Base-by-base conservation (phyloP, 805 yeast species). In the Yamadazyma takamatsuzukensis region DNA sequence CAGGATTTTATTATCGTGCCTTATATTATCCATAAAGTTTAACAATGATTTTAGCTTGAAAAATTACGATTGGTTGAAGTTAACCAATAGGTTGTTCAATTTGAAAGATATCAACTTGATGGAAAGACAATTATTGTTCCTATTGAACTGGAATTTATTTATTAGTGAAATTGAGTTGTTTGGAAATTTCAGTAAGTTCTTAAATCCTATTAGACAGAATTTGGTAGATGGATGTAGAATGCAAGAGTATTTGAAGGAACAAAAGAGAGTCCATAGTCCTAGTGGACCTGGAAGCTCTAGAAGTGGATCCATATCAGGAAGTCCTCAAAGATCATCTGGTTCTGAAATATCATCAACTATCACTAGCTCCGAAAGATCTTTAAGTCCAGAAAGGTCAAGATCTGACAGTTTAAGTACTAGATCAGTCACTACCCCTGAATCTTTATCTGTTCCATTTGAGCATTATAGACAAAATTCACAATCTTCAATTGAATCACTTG, bases 1-100 rank as follows among this genome's bases (percentile, higher is more conserved):
- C 59, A 67, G 94, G 44, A 80, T 83, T 39, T 76, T 83, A 44
- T 67, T 83, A 34, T 83, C 87, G 11, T 80, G 88, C 52, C 62
- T 83, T 46, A 81, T 83, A 38, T 65, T 83, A 40, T 75, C 86
- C 12, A 75, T 87, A 29, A 83, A 83, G 54, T 78, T 68, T 58
- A 83, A 80, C 64, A 83, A 83, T 57, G 94, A 83, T 53, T 76
- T 83, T 5, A 77, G 85, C 9, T 88, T 90, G 40, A 78, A 80
- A 50, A 83, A 83, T 59, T 67, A 68, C 44, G 88, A 83, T 56
- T 83, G 94, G 94, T 78, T 86, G 25, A 74, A 71, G 45, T 80
- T 80, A 57, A 80, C 90, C 5, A 88, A 83, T 48, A 87, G 85
- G 2, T 64, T 83, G 25, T 82, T 83, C 59, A 62, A 68, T 29